Evolutionary conservation across 345 rosid genomes (phyloP).

Genomic region (Euphorbia peplus): DNA sequence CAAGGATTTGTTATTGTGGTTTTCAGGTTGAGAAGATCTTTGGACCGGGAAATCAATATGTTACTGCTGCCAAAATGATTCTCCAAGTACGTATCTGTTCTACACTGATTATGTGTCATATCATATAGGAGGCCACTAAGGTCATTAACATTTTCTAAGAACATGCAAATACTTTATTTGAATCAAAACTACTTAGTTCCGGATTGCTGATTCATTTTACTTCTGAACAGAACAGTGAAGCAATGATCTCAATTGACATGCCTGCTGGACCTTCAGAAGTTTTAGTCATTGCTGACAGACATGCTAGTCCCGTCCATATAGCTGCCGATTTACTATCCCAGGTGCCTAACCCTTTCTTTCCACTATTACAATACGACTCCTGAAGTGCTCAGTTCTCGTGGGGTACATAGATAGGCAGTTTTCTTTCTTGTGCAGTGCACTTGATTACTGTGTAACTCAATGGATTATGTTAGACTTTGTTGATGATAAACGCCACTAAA

Average conservation of each 20-base stretch:
- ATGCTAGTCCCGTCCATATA: conserved; percentile 80
- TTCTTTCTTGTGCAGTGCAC: not conserved
- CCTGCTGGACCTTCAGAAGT: conserved; percentile 99
- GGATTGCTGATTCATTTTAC: not conserved
- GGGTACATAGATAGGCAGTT: not conserved
- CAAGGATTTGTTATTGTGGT: not conserved
- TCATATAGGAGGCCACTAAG: not conserved
- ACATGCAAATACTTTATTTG: not conserved
- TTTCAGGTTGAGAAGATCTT: conserved; percentile 85
- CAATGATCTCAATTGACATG: conserved; percentile 99
- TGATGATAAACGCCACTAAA: not conserved
- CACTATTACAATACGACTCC: not conserved
- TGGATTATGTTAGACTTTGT: not conserved
- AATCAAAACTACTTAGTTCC: not conserved
- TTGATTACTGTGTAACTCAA: not conserved
- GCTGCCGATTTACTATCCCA: conserved; percentile 95
- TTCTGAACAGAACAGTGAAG: conserved; percentile 80
- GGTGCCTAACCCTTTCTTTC: conserved; percentile 33
- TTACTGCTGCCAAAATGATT: conserved; percentile 96
- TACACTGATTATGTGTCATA: not conserved
- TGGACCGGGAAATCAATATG: conserved; percentile 96
- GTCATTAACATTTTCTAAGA: not conserved
- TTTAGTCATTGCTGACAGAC: conserved; percentile 77
- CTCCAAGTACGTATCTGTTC: conserved; percentile 56
- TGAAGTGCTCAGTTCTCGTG: not conserved